phyloP scores from a whole-genome alignment of 2,329 filamentous ascomycete species.

The Penicillium vulpinum region DNA sequence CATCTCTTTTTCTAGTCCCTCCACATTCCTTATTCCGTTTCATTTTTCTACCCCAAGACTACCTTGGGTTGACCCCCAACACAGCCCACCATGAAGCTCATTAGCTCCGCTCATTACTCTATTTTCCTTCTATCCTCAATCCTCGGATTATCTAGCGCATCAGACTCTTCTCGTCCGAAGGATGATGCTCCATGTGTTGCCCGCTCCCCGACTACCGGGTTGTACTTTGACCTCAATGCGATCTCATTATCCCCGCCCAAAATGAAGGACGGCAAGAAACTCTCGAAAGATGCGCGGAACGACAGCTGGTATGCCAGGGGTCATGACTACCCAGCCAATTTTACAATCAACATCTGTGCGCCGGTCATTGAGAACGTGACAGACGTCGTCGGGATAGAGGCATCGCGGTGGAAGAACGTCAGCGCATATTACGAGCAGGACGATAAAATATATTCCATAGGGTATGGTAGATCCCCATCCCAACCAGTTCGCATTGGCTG shows the following conservation, averaged over 20 bases:
- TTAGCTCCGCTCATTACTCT: constrained; percentile 29
- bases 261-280: constrained; percentile 42
- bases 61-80: constrained; percentile 5
- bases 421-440: constrained; percentile 51
- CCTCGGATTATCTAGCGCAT: constrained; percentile 29
- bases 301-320: constrained; percentile 52
- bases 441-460: constrained; percentile 48
- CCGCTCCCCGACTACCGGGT: constrained; percentile 59
- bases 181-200: constrained; percentile 61
- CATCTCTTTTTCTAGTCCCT: constrained; percentile 4
- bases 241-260: constrained; percentile 55
- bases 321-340: constrained; percentile 53
- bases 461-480: constrained; percentile 33
- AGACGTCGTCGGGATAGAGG: constrained; percentile 49
- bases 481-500: neutral
- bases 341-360: constrained; percentile 53
- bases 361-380: constrained; percentile 50
- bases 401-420: constrained; percentile 46
- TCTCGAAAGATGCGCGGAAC: constrained; percentile 38
- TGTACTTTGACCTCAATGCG: constrained; percentile 64
- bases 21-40: constrained; percentile 10
- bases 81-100: constrained; percentile 37
- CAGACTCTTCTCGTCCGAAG: constrained; percentile 41
- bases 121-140: constrained; percentile 37
- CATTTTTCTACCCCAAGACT: constrained; percentile 1